Conservation (phyloP, 1,284 basidiomycete genomes). For the Ustilago curta region DNA sequence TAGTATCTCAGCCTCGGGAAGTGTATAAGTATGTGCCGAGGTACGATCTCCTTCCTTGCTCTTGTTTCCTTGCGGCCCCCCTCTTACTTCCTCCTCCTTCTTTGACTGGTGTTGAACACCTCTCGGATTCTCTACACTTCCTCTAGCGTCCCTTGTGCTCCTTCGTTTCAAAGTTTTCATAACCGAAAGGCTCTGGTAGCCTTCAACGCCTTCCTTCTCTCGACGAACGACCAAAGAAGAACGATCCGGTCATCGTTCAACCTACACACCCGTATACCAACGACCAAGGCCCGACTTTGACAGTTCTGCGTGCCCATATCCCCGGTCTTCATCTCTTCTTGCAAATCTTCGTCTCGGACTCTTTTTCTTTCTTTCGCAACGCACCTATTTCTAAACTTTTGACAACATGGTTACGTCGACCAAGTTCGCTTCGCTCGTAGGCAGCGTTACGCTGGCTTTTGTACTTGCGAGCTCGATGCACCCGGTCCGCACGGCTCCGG, state of each 20-base stretch:
- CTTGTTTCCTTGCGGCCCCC: constrained; percentile 21
- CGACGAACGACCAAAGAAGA: constrained; percentile 11
- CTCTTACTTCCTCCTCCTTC: constrained; percentile 4
- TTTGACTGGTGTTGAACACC: constrained; percentile 19
- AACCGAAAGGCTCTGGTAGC: constrained; percentile 40
- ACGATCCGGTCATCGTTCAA: constrained; percentile 27
- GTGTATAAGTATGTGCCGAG: constrained; percentile 25
- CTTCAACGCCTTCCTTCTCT: not conserved
- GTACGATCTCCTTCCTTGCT: not conserved
- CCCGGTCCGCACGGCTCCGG: constrained; percentile 32
- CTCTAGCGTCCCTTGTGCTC: constrained; percentile 10
- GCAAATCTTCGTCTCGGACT: not conserved
- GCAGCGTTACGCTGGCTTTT: constrained; percentile 36
- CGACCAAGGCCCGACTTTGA: constrained; percentile 31
- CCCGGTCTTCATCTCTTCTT: constrained; percentile 1
- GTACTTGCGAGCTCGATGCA: constrained; percentile 30
- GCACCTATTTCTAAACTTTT: not conserved
- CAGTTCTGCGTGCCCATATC: constrained; percentile 15
- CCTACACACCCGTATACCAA: no score
- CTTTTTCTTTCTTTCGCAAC: constrained; percentile 5
- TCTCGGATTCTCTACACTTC: constrained; percentile 23
- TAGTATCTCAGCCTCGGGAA: not conserved
- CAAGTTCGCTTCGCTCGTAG: constrained; percentile 44
- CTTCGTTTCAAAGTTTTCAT: constrained; percentile 10
- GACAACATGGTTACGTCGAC: constrained; percentile 25